phyloP scores from a whole-genome alignment of 2,329 filamentous ascomycete genomes.

The Diplodia seriata region DNA sequence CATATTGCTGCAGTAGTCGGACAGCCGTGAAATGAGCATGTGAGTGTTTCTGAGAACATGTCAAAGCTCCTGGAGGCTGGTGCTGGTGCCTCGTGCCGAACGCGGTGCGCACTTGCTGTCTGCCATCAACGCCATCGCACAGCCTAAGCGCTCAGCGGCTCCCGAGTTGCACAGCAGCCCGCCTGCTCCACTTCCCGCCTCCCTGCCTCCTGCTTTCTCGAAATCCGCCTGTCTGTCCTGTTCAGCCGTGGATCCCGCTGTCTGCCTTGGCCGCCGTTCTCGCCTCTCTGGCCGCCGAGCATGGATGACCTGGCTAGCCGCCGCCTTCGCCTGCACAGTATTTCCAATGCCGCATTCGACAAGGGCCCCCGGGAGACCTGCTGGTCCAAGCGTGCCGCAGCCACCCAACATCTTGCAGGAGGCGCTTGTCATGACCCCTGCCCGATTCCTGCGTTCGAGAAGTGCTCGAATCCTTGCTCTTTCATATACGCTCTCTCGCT shows the following conservation, averaged over 20 bases:
- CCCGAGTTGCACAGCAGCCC: neutral
- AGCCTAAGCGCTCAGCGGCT: conserved; percentile 25
- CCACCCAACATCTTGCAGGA: conserved; percentile 12
- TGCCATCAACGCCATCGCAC: conserved; percentile 1
- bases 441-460: conserved; percentile 6
- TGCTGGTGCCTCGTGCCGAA: conserved; percentile 21
- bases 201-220: neutral
- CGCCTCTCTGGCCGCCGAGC: too few species aligned
- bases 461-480: neutral
- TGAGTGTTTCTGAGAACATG: neutral
- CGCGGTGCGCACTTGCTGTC: neutral
- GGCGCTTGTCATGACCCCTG: conserved; percentile 17
- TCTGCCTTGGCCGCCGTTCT: too few species aligned
- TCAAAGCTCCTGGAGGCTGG: neutral
- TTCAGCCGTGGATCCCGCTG: too few species aligned
- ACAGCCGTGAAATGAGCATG: conserved; percentile 8
- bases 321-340: neutral
- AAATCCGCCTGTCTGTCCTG: neutral
- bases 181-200: neutral
- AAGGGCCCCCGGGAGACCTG: neutral
- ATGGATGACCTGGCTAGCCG: neutral
- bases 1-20: conserved; percentile 1
- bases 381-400: conserved; percentile 27
- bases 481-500: neutral
- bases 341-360: neutral